Base-by-base conservation (phyloP, 2,329 filamentous ascomycete species). In the Didymella pomorum region DNA sequence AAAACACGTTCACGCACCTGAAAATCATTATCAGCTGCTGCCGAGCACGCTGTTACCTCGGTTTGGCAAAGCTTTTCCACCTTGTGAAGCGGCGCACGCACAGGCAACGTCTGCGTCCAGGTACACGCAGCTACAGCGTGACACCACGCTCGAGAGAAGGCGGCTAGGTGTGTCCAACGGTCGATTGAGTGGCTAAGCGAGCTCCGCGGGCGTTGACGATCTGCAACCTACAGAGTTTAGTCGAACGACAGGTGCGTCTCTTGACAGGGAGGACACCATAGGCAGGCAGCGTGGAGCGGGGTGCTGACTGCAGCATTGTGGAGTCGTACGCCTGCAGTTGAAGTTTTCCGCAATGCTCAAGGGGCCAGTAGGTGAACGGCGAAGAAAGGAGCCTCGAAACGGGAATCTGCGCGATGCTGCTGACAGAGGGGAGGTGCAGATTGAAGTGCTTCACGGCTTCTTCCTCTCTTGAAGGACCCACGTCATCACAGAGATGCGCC, bases 251-350 rank as follows among this genome's bases (percentile, higher is more conserved):
- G 28, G 33, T 26, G 43, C 42, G 9, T 20, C 16, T 14, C 20
- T 25, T 37, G 9, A 47, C 35, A 23, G 7, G 21, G 20, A 10
- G 47, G 18, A 41, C 43, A 42, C 31, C 48, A 52, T 51, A 16
- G 12, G 21, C 21, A 57, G 52, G 42, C 45, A 33, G 16, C 2
- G 47, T 46, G 42, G 4, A 41, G 49, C 23, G 48, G 44, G 44
- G 50, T 53, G 55, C 55, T 58, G 44, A 53, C 56, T 45, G 56
- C 56, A 58, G 55, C 21, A 23, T 25, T 47, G 42, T 25, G 11
- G 8, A n/a, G n/a, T n/a, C n/a, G 11, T 18, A 20, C 28, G 9
- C n/a, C 20, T n/a, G 20, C 28, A 35, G 16, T 3, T 28, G 16
- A 26, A 33, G 18, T 8, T n/a, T 5, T 18, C 6, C 39, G 8